Percentiles rank a stretch among this genome's conserved stretches.
These are phyloP conservation scores for Debaryomycetaceae sp. DNA, from an alignment of 1,139 yeast genomes.

Conservation along the genomic window DNA sequence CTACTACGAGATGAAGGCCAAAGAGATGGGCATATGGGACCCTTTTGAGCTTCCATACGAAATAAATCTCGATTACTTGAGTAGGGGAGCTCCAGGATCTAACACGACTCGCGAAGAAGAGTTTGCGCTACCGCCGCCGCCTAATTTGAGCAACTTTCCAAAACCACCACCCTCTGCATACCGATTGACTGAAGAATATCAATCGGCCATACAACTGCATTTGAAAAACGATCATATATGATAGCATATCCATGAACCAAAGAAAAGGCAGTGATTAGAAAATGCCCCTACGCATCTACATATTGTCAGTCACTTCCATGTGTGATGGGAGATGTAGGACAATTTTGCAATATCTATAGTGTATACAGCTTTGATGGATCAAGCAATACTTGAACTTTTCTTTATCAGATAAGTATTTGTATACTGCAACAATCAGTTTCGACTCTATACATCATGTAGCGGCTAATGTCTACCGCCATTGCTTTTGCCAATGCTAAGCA, in stretches of 20 bases:
- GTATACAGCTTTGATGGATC: too few species aligned
- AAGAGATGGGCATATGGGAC: constrained; percentile 45
- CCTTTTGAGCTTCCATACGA: constrained; percentile 39
- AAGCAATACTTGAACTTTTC: too few species aligned
- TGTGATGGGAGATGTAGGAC: too few species aligned
- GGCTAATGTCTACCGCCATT: too few species aligned
- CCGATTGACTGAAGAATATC: constrained; percentile 19
- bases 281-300: not conserved
- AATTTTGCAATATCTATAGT: not conserved
- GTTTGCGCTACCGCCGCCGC: constrained; percentile 34
- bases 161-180: constrained; percentile 34
- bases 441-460: too few species aligned
- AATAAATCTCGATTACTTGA: constrained; percentile 34
- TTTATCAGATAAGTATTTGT: too few species aligned
- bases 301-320: not conserved
- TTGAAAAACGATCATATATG: constrained; percentile 4
- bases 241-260: not conserved
- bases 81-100: constrained; percentile 45
- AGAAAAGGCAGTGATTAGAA: not conserved
- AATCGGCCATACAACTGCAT: constrained; percentile 14
- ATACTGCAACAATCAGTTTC: too few species aligned
- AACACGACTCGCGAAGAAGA: constrained; percentile 8
- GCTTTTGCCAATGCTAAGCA: too few species aligned
- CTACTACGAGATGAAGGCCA: constrained; percentile 64
- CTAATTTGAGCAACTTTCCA: constrained; percentile 25